A percentile compares a stretch with the other conserved stretches of the same genome.
These are phyloP conservation scores for Fusarium sp. DNA, from an alignment of 2,329 filamentous ascomycete species.

Conservation along the genomic window DNA sequence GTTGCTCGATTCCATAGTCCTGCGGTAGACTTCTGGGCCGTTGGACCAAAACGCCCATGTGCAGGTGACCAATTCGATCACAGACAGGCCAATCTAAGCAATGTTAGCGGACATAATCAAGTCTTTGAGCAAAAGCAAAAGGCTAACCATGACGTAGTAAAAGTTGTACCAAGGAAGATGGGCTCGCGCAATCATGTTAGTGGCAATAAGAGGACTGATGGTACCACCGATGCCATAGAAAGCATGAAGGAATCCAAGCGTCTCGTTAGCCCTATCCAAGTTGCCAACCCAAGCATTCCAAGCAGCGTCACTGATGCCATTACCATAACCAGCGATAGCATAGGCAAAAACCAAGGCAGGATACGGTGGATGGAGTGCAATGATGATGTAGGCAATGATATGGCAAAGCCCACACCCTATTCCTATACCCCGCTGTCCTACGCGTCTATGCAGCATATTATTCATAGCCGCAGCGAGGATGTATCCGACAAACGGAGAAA, in stretches of 20 bases:
- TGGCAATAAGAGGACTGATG: constrained; percentile 79
- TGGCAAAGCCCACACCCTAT: constrained; percentile 73
- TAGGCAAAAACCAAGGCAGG: constrained; percentile 77
- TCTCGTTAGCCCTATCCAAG: constrained; percentile 78
- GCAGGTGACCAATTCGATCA: constrained; percentile 53
- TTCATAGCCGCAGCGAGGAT: constrained; percentile 73
- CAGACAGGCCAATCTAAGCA: constrained; percentile 31
- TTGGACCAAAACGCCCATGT: constrained; percentile 73
- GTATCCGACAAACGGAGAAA: constrained; percentile 77
- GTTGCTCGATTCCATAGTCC: constrained; percentile 51
- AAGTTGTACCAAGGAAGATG: constrained; percentile 77
- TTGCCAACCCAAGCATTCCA: constrained; percentile 74
- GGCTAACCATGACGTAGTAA: constrained; percentile 80
- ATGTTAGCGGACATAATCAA: constrained; percentile 63
- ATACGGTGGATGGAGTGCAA: constrained; percentile 77
- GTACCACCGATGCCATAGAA: constrained; percentile 80
- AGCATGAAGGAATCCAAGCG: constrained; percentile 78
- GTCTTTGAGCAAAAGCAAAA: constrained; percentile 40
- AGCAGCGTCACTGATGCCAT: constrained; percentile 73
- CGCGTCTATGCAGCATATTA: constrained; percentile 59
- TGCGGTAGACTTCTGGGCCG: constrained; percentile 69
- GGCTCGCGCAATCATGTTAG: constrained; percentile 77
- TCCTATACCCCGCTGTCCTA: constrained; percentile 69
- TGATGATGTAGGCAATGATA: constrained; percentile 74
- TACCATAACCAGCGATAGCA: constrained; percentile 78